phyloP scores from a whole-genome alignment of 179 eudicot genomes.

The Spergularia azorica region DNA sequence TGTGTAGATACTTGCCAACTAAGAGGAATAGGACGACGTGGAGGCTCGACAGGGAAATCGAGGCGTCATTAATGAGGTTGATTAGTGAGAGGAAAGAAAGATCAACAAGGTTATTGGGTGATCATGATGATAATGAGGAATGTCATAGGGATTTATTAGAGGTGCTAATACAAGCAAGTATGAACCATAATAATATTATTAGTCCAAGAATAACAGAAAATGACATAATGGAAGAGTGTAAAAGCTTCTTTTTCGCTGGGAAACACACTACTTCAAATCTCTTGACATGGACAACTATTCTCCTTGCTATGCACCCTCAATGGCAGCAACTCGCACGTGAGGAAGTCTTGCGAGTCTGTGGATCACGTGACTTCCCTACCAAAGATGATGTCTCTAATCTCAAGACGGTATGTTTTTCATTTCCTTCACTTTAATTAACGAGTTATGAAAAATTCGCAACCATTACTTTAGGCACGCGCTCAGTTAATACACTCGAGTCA shows the following conservation, averaged over 20 bases:
- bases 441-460: no score
- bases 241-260: conserved; percentile 91
- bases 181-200: not conserved
- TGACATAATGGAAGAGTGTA: conserved; percentile 92
- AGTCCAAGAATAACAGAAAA: conserved; percentile 42
- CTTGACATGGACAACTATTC: conserved; percentile 89
- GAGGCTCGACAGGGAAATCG: conserved; percentile 72
- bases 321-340: conserved; percentile 98
- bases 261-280: conserved; percentile 85
- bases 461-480: no score
- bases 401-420: conserved; percentile 58
- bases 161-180: conserved; percentile 26
- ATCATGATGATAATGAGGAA: conserved; percentile 9
- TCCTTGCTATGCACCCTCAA: conserved; percentile 90
- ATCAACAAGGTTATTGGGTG: conserved; percentile 9
- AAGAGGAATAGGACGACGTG: conserved; percentile 62
- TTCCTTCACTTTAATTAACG: not conserved
- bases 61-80: conserved; percentile 51
- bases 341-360: conserved; percentile 68
- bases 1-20: conserved; percentile 66
- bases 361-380: conserved; percentile 75
- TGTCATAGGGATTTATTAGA: conserved; percentile 32
- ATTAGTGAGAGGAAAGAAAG: conserved; percentile 45
- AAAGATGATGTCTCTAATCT: conserved; percentile 79
- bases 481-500: no score